phyloP scores from a whole-genome alignment of 345 rosid genomes.

The Chamaenerion angustifolium region DNA sequence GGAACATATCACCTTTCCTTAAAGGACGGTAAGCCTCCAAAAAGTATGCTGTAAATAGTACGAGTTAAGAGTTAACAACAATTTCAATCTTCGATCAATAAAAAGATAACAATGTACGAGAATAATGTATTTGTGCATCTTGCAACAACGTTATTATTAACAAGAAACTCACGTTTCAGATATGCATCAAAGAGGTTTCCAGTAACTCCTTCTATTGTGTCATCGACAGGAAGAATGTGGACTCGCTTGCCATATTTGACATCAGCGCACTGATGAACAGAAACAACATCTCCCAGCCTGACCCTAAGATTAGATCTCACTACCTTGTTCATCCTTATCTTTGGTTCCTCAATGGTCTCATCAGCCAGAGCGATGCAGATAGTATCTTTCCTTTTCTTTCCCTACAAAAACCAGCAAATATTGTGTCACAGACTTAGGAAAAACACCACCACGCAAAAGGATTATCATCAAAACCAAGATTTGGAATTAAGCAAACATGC shows the following conservation, averaged over 20 bases:
- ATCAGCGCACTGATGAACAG: conserved; percentile 84
- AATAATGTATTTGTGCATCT: not conserved
- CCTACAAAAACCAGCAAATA: conserved; percentile 22
- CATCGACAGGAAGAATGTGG: conserved; percentile 86
- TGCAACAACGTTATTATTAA: not conserved
- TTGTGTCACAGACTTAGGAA: not conserved
- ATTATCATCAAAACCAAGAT: not conserved
- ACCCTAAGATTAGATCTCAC: conserved; percentile 83
- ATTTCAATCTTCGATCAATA: not conserved
- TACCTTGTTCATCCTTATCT: conserved; percentile 82
- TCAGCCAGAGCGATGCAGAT: conserved; percentile 80
- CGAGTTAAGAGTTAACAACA: not conserved
- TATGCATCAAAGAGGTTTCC: conserved; percentile 89
- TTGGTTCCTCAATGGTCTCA: conserved; percentile 71
- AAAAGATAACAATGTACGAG: not conserved
- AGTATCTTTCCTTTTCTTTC: conserved; percentile 79
- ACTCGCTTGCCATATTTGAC: conserved; percentile 92
- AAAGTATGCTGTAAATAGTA: conserved; percentile 62
- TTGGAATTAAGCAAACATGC: not conserved
- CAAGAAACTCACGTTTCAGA: conserved; percentile 59
- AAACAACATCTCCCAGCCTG: conserved; percentile 80
- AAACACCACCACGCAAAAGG: not conserved
- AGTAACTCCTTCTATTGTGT: conserved; percentile 82
- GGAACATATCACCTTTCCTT: conserved; percentile 88
- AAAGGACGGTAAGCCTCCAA: conserved; percentile 90